Evolutionary conservation across 140 eudicot genomes (phyloP), one percentile per base, ranked within the genome.

Genomic region (Anethum foeniculum): DNA sequence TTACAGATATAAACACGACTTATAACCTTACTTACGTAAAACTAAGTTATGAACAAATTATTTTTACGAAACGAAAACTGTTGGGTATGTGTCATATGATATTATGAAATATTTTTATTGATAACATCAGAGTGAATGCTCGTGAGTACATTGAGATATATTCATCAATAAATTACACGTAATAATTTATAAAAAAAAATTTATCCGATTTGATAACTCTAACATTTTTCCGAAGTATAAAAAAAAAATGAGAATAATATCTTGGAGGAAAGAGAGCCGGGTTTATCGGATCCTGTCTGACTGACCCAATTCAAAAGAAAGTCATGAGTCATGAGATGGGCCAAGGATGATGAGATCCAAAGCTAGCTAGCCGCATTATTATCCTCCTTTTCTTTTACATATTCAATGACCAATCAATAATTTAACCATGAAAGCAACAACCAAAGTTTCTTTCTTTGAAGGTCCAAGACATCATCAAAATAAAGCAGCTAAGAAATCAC

Each of bases 211-310:
- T n/a, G n/a, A n/a, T 39, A 39, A 2, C 43, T 39, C 6, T 39
- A 39, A 39, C 43, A 39, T 39, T 39, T 39, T 39, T 39, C 43
- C 1, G 43, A 39, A 39, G 43, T 39, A 39, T 5, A 2, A 39
- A 5, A 39, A 39, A 5, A 39, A 46, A 21, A 47, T 13, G 15
- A 16, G 79, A 76, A 32, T 3, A 71, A 71, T 2, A 81, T 79
- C 79, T 56, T 47, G 74, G 79, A 34, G 68, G 82, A 83, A 81
- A 75, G 83, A 78, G 81, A 47, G 72, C 88, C 91, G 88, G 81
- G 79, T 87, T 87, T 85, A 39, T 34, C 87, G 91, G 91, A 84
- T 85, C 88, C 80, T 87, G 91, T 89, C 89, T 73, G 69, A 23
- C 32, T n/a, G 65, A 60, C 46, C 83, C 52, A 46, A 81, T 49